Conservation (phyloP, 2,329 filamentous ascomycete genomes). For the Tricladium varicosporioides region DNA sequence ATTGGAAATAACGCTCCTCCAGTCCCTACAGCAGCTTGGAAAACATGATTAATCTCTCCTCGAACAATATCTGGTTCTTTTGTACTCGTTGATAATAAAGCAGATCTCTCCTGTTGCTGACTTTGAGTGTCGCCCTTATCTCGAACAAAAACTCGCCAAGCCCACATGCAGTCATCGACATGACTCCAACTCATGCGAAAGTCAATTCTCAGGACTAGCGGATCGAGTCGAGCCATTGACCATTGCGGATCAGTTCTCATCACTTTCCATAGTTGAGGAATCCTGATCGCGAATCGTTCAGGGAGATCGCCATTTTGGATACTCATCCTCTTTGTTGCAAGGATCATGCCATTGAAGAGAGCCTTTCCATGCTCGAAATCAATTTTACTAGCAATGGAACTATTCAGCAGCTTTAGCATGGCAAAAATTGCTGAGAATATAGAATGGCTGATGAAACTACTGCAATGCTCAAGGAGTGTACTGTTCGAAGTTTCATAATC, state of each 20-base stretch:
- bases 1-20: neutral
- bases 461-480: slow-evolving; percentile 44
- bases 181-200: slow-evolving; percentile 67
- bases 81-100: neutral
- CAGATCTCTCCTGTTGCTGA: neutral
- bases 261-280: slow-evolving; percentile 60
- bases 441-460: slow-evolving; percentile 66
- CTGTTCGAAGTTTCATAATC: slow-evolving; percentile 24
- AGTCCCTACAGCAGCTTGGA: neutral
- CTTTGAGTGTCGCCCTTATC: neutral
- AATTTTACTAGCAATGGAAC: slow-evolving; percentile 57
- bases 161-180: slow-evolving; percentile 66
- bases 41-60: neutral
- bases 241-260: slow-evolving; percentile 10
- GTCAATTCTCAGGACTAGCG: slow-evolving; percentile 60
- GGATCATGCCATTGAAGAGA: slow-evolving; percentile 58
- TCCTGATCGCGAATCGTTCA: slow-evolving; percentile 61
- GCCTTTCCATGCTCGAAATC: slow-evolving; percentile 54
- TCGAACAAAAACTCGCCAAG: slow-evolving; percentile 51
- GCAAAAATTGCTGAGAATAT: slow-evolving; percentile 63
- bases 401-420: slow-evolving; percentile 63
- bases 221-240: slow-evolving; percentile 37
- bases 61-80: neutral
- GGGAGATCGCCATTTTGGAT: slow-evolving; percentile 62
- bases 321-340: slow-evolving; percentile 57